phyloP scores from a whole-genome alignment of 441 rosid species.

The Erysimum pusillum region DNA sequence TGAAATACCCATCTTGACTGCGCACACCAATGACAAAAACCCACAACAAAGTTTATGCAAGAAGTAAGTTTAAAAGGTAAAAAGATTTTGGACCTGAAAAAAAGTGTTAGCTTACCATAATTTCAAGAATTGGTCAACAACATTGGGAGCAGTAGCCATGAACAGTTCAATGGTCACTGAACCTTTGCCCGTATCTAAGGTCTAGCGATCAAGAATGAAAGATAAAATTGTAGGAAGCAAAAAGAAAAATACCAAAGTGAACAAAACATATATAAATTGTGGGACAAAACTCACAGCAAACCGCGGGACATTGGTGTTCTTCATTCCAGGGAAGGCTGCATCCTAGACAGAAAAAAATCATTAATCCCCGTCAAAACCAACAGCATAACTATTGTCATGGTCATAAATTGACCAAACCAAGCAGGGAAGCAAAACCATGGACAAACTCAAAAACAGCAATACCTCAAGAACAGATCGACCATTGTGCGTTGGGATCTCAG shows the following conservation, averaged over 20 bases:
- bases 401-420: slow-evolving; percentile 1
- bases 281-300: slow-evolving; percentile 58
- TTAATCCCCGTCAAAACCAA: background rate
- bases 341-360: slow-evolving; percentile 52
- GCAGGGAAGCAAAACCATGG: background rate
- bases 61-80: background rate
- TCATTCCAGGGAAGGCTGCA: slow-evolving; percentile 48
- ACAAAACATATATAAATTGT: background rate
- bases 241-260: background rate
- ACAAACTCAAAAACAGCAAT: background rate
- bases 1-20: slow-evolving; percentile 74
- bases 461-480: slow-evolving; percentile 62
- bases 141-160: slow-evolving; percentile 71
- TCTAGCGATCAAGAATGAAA: slow-evolving; percentile 44
- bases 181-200: slow-evolving; percentile 79
- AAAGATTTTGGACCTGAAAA: background rate
- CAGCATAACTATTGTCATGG: background rate
- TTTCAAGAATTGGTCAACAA: slow-evolving; percentile 75
- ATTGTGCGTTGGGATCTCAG: slow-evolving; percentile 52
- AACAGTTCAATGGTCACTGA: slow-evolving; percentile 71
- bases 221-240: background rate
- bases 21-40: slow-evolving; percentile 25
- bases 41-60: background rate
- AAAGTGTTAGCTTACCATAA: slow-evolving; percentile 58
- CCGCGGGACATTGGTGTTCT: slow-evolving; percentile 58